Evolutionary conservation across 352 stramenopile species (phyloP), one percentile per base, ranked within the genome.

Genomic region (Phytophthora palmivora): DNA sequence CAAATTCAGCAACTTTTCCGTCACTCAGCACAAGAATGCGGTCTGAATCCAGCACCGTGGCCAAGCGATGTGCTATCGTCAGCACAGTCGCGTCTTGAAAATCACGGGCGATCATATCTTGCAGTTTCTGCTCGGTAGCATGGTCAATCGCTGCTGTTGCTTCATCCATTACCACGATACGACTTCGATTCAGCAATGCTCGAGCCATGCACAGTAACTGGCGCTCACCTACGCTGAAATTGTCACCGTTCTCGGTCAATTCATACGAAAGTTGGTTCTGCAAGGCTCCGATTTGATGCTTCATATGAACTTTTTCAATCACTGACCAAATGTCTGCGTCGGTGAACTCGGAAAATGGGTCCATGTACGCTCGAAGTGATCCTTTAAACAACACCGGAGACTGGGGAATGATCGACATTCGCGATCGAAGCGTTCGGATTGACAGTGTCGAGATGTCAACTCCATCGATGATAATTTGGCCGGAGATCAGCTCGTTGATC

Each of bases 161-260:
- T 75, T 99, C 96, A 56, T 98, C 96, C 76, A 98, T 94, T 6
- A 98, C 64, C 16, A 99, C 67, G 41, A 98, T 95, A 14, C 57
- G 46, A 11, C 84, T 88, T 28, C 94, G 78, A 2, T 76, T 74
- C 8, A 99, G 62, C 36, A 98, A 67, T 4, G 94, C 94, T 32
- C 95, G 70, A 36, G 86, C 96, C 52, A 99, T 82, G 52, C 92
- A 97, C 11, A 99, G 60, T 15, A 98, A 63, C 66, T 98, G 94
- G 2, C 94, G 69, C 69, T 99, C 88, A n/a, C n/a, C n/a, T n/a
- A n/a, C n/a, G n/a, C n/a, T n/a, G n/a, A n/a, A n/a, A n/a, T n/a
- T n/a, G n/a, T 42, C 36, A 11, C 36, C 36, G 36, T 42, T 42
- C n/a, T 42, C 36, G n/a, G 15, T 43, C 19, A 65, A 18, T 30